These are phyloP conservation scores for Citrus maxima DNA, from an alignment of 345 rosid genomes.

Conservation along the genomic window DNA sequence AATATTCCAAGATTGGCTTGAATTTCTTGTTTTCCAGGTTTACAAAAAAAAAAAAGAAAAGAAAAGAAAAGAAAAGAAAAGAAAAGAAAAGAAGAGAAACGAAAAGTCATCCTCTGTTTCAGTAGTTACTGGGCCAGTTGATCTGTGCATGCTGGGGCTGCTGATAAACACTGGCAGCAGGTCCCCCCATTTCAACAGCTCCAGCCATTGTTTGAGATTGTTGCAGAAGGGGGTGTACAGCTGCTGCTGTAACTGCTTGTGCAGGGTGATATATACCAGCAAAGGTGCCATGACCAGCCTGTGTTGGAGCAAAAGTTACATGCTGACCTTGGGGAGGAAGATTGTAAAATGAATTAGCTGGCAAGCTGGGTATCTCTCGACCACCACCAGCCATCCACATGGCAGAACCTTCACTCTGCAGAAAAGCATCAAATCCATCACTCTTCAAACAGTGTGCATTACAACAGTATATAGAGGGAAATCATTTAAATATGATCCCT, in stretches of 20 bases:
- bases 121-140: slow-evolving; percentile 89
- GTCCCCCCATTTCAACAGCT: slow-evolving; percentile 68
- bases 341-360: slow-evolving; percentile 75
- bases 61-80: slow-evolving; percentile 26
- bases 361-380: slow-evolving; percentile 65
- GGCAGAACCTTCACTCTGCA: slow-evolving; percentile 81
- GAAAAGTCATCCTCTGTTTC: slow-evolving; percentile 33
- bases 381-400: slow-evolving; percentile 85
- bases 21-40: slow-evolving; percentile 29
- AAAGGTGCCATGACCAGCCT: slow-evolving; percentile 65
- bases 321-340: slow-evolving; percentile 89
- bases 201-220: slow-evolving; percentile 76
- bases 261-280: slow-evolving; percentile 71
- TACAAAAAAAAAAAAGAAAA: slow-evolving; percentile 27
- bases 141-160: slow-evolving; percentile 90
- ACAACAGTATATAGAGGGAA: background rate
- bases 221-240: slow-evolving; percentile 70
- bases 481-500: background rate
- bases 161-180: slow-evolving; percentile 72
- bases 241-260: slow-evolving; percentile 64
- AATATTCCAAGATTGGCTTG: slow-evolving; percentile 34
- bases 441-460: slow-evolving; percentile 3
- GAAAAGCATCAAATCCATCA: slow-evolving; percentile 23
- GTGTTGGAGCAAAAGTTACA: slow-evolving; percentile 67
- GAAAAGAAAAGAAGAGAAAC: slow-evolving; percentile 29